Conservation (phyloP, 768 basidiomycete species). For the Xerocomus brunneocitrinus region DNA sequence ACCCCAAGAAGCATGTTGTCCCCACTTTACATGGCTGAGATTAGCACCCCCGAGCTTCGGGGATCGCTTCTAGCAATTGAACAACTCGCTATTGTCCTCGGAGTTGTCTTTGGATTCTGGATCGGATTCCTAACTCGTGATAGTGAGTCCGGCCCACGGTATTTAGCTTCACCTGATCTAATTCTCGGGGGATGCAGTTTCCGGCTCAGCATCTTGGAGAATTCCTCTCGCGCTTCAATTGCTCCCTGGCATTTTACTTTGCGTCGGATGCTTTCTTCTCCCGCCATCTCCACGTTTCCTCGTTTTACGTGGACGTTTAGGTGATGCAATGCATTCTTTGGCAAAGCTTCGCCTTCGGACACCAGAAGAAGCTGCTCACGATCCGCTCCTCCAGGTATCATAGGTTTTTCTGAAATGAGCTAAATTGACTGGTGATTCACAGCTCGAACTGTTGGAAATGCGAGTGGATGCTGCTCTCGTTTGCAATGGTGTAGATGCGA, state of each 20-base stretch:
- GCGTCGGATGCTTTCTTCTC: constrained; percentile 49
- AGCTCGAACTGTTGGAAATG: constrained; percentile 79
- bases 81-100: constrained; percentile 75
- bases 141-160: constrained; percentile 35
- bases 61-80: constrained; percentile 78
- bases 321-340: constrained; percentile 57
- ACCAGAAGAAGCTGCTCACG: constrained; percentile 41
- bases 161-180: neutral
- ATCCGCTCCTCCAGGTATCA: constrained; percentile 49
- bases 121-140: constrained; percentile 68
- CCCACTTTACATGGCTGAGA: constrained; percentile 81
- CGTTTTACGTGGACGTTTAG: constrained; percentile 44
- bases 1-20: constrained; percentile 58
- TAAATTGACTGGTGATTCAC: neutral
- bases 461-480: constrained; percentile 58
- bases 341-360: constrained; percentile 46
- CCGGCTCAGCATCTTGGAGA: constrained; percentile 66
- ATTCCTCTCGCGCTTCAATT: constrained; percentile 72
- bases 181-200: constrained; percentile 35
- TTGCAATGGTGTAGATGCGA: constrained; percentile 29
- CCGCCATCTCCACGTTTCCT: constrained; percentile 49
- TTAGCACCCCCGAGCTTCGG: constrained; percentile 73
- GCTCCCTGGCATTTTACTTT: constrained; percentile 63
- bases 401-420: neutral
- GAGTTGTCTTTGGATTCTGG: constrained; percentile 83